phyloP scores from a whole-genome alignment of 352 stramenopile genomes.

The Thalassiosira sp. region DNA sequence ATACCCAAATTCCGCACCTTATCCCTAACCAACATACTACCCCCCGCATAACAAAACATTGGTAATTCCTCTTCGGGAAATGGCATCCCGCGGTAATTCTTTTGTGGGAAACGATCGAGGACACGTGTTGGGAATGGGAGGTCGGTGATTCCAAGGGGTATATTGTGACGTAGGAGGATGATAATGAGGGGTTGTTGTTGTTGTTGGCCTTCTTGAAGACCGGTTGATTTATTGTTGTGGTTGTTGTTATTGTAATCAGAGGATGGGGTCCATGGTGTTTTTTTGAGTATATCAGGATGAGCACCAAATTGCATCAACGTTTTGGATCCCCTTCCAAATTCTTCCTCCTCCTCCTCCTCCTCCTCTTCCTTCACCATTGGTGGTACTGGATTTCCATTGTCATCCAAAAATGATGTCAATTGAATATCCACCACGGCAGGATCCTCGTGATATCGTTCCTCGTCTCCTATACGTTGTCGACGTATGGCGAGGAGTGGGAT shows the following conservation, averaged over 20 bases:
- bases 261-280: conserved; percentile 36
- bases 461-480: conserved; percentile 69
- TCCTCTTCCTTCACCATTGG: conserved; percentile 49
- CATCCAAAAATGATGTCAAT: conserved; percentile 54
- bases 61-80: conserved; percentile 81
- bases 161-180: conserved; percentile 62
- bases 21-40: conserved; percentile 65
- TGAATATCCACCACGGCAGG: conserved; percentile 72
- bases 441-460: conserved; percentile 81
- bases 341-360: conserved; percentile 49
- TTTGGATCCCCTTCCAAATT: conserved; percentile 26
- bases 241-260: neutral
- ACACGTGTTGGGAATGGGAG: conserved; percentile 69
- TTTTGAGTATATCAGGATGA: conserved; percentile 42
- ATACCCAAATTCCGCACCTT: conserved; percentile 65
- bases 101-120: conserved; percentile 78
- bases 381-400: conserved; percentile 33
- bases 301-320: conserved; percentile 25
- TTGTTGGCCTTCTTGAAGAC: conserved; percentile 11
- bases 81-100: conserved; percentile 79
- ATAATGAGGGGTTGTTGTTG: too few relatives aligned
- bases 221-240: neutral
- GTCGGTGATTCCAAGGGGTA: conserved; percentile 75
- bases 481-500: conserved; percentile 75
- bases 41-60: conserved; percentile 83